These are phyloP conservation scores for Gastrodia elata DNA, from an alignment of 106 monocot species.

Conservation along the genomic window DNA sequence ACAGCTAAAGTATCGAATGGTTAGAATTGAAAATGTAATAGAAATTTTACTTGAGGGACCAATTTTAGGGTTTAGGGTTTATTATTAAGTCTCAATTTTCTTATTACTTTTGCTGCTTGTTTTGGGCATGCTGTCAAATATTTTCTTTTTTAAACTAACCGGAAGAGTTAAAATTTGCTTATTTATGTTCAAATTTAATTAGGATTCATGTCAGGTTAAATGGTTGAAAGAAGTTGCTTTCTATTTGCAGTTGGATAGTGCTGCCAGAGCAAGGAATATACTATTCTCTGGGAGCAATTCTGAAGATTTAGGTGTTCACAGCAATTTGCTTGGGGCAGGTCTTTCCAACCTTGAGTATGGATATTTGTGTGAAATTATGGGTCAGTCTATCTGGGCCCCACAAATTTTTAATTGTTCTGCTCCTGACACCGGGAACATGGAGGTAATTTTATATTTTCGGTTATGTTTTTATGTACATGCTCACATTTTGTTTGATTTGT, in stretches of 20 bases:
- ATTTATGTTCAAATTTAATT: background rate
- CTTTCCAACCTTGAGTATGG: slow-evolving; percentile 98
- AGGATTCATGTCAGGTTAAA: background rate
- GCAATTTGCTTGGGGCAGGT: slow-evolving; percentile 71
- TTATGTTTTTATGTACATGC: background rate
- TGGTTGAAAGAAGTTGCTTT: background rate
- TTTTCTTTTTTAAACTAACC: background rate
- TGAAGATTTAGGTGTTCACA: slow-evolving; percentile 6
- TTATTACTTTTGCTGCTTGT: background rate
- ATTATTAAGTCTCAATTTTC: no score
- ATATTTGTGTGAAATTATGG: slow-evolving; percentile 97
- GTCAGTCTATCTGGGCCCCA: slow-evolving; percentile 91
- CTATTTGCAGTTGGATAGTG: slow-evolving; percentile 79
- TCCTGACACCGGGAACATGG: slow-evolving; percentile 99
- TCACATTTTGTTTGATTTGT: slow-evolving; percentile 4
- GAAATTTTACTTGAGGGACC: no score
- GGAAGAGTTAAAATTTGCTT: background rate
- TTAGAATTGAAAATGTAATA: no score
- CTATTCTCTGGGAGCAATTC: slow-evolving; percentile 40
- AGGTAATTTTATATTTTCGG: slow-evolving; percentile 40
- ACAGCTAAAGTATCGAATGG: no score
- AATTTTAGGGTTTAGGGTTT: no score
- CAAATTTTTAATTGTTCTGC: slow-evolving; percentile 96
- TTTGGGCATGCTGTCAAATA: background rate
- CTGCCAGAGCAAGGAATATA: slow-evolving; percentile 80